Evolutionary conservation across 768 basidiomycete genomes (phyloP), one percentile per base, ranked within the genome.

Genomic region (Boletus rufocinnamomeus): DNA sequence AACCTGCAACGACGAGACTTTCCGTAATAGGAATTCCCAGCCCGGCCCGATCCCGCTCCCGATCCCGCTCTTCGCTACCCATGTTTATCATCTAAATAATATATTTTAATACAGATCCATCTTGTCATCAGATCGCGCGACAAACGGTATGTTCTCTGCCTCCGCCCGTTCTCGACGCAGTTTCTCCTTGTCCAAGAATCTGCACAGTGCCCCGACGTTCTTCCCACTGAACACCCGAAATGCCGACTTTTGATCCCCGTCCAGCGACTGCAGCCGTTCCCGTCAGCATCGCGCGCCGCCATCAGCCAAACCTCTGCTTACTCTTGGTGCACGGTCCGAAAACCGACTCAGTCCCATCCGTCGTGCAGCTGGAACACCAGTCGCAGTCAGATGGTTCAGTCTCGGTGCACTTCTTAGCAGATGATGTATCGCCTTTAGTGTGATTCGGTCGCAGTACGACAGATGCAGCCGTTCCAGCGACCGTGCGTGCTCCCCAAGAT

Each of bases 401-500:
- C 77, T 76, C 44, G 75, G 74, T 23, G 88, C 79, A 54, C 80
- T 77, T 57, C 81, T 82, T 51, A 95, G 72, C 16, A 95, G 74
- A 49, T 83, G 79, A 60, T 91, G 88, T 34, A 93, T 75, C 10
- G 91, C 89, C 44, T 86, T 82, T 40, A 95, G 81, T 28, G 89
- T 85, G 54, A 98, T 75, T 56, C 85, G 81, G 64, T 88, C 87
- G 75, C 95, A 98, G 69, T 93, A 92, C 30, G 91, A 90, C 38
- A 98, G 74, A 67, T 97, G 89, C 49, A 96, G 79, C 27, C 92
- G 84, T 67, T 94, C 91, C 63, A 97, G 77, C 35, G 78, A 78
- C 32, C 69, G 76, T 37, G 79, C 83, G 72, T 92, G 84, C 64
- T 92, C 89, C 16, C 87, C 89, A 10, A 96, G 81, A 25, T 88